phyloP scores from a whole-genome alignment of 768 basidiomycete species.

The Polyporus arcularius region DNA sequence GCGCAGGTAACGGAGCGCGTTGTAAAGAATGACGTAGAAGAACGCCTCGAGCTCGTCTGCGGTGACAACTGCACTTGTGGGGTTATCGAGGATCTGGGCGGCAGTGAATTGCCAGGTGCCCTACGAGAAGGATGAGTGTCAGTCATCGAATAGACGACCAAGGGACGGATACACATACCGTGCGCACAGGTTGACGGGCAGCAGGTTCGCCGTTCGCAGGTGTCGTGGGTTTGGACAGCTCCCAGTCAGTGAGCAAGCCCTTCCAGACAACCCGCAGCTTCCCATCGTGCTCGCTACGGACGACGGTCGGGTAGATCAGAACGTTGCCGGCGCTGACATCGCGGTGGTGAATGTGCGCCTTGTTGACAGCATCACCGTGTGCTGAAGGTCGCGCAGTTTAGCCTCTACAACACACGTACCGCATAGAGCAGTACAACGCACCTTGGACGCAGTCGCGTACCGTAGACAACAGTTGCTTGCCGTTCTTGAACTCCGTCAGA shows the following conservation, averaged over 20 bases:
- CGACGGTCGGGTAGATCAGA: slow-evolving; percentile 1
- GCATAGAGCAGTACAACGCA: neutral
- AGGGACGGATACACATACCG: neutral
- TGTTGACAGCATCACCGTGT: neutral
- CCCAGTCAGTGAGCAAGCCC: slow-evolving; percentile 10
- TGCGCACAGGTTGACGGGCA: neutral
- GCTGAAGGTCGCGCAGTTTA: neutral
- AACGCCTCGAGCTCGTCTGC: neutral
- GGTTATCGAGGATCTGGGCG: neutral
- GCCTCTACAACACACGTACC: no score
- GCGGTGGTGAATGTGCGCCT: neutral
- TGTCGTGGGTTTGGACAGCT: neutral
- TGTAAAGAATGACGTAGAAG: neutral
- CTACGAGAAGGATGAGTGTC: neutral
- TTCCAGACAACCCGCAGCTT: neutral
- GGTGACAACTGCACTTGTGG: neutral
- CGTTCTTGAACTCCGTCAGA: neutral
- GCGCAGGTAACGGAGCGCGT: neutral
- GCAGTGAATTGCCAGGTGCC: neutral
- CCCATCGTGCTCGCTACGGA: no score
- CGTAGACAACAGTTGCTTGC: neutral
- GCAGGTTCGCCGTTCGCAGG: neutral
- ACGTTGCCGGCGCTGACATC: slow-evolving; percentile 11
- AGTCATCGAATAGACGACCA: slow-evolving; percentile 2
- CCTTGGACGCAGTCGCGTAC: neutral